Conservation (phyloP, 2,329 filamentous ascomycete genomes). For the Tolypocladium inflatum region DNA sequence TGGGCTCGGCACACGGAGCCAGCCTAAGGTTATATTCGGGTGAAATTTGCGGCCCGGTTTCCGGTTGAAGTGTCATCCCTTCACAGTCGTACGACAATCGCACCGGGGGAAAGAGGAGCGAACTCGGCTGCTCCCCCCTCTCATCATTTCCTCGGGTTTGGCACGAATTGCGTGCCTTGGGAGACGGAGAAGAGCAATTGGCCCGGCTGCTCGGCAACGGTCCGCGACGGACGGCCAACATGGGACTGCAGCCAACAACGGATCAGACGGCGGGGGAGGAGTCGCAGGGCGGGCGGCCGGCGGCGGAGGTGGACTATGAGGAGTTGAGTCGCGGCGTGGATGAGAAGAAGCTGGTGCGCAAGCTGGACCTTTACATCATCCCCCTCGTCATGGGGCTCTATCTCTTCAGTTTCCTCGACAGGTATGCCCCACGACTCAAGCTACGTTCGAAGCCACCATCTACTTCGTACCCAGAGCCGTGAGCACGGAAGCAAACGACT, state of each 20-base stretch:
- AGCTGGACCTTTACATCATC: constrained; percentile 54
- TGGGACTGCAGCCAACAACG: neutral
- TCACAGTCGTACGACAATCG: neutral
- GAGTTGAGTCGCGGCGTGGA: constrained; percentile 7
- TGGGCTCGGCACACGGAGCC: neutral
- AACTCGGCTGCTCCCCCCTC: neutral
- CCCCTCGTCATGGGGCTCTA: constrained; percentile 62
- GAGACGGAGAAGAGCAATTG: neutral
- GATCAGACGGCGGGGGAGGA: neutral
- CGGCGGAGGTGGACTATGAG: neutral
- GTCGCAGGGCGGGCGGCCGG: neutral
- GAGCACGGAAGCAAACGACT: constrained; percentile 11
- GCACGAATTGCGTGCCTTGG: neutral
- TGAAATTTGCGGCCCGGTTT: neutral
- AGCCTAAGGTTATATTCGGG: neutral
- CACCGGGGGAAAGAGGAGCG: neutral
- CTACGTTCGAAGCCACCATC: constrained; percentile 11
- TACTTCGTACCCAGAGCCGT: accelerated
- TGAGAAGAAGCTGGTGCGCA: constrained; percentile 52
- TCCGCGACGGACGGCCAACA: neutral
- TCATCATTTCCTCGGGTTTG: neutral
- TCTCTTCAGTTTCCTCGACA: constrained; percentile 65
- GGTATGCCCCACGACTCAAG: constrained; percentile 20
- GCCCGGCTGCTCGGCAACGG: neutral
- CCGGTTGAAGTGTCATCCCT: neutral